A percentile compares a stretch with the other conserved stretches of the same genome.
phyloP scores from a whole-genome alignment of 352 stramenopile genomes.

The Peronospora belbahrii region DNA sequence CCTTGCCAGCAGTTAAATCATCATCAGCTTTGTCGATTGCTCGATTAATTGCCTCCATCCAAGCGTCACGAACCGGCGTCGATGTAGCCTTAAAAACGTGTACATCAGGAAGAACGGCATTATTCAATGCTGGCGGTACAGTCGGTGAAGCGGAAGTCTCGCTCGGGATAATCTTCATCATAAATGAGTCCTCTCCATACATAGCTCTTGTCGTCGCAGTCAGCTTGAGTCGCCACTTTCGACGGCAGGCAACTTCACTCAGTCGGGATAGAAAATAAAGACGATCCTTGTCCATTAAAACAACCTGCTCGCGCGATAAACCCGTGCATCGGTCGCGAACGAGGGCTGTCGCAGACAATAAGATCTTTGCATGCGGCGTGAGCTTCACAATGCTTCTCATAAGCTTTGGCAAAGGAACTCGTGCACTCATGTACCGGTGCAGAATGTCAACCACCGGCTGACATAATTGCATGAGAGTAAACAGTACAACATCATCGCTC shows the following conservation, averaged over 20 bases:
- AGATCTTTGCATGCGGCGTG: slow-evolving; percentile 58
- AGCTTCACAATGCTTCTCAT: slow-evolving; percentile 76
- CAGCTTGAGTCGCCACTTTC: slow-evolving; percentile 63
- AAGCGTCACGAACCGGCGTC: slow-evolving; percentile 58
- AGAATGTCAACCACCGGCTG: slow-evolving; percentile 76
- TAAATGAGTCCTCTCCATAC: slow-evolving; percentile 78
- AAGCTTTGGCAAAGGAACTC: slow-evolving; percentile 57
- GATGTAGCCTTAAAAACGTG: slow-evolving; percentile 61
- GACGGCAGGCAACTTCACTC: slow-evolving; percentile 55
- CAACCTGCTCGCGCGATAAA: slow-evolving; percentile 63
- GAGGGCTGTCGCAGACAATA: slow-evolving; percentile 61
- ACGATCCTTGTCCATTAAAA: slow-evolving; percentile 64
- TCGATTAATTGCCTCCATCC: slow-evolving; percentile 57
- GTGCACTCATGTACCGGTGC: slow-evolving; percentile 74
- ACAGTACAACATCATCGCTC: slow-evolving; percentile 82
- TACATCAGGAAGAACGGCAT: slow-evolving; percentile 10
- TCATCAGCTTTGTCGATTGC: slow-evolving; percentile 25
- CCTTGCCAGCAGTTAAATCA: slow-evolving; percentile 4
- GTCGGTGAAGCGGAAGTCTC: slow-evolving; percentile 21
- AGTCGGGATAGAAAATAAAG: slow-evolving; percentile 59
- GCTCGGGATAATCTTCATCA: slow-evolving; percentile 55
- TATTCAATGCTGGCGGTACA: slow-evolving; percentile 19
- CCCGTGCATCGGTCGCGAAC: slow-evolving; percentile 74
- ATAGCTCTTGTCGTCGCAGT: slow-evolving; percentile 40
- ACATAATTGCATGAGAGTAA: slow-evolving; percentile 80